Conservation (phyloP, 805 yeast genomes). For the Cephaloascus albidus region DNA sequence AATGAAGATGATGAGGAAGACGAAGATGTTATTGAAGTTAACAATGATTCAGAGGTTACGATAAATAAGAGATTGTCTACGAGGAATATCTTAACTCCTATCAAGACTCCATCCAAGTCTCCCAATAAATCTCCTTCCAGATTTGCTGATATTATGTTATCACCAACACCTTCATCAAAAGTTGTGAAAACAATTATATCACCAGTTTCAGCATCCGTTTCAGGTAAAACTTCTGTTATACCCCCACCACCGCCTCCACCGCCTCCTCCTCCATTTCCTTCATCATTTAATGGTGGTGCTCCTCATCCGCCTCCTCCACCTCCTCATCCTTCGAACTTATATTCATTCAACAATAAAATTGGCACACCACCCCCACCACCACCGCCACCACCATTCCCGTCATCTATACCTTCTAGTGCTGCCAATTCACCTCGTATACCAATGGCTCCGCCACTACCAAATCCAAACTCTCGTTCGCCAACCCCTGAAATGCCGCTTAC, state of each 20-base stretch:
- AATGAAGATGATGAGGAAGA: constrained; percentile 10
- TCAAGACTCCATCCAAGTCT: too few species aligned
- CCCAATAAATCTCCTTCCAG: too few species aligned
- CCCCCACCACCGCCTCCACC: constrained; percentile 19
- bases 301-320: constrained; percentile 23
- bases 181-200: too few species aligned
- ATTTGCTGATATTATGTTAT: too few species aligned
- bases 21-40: constrained; percentile 7
- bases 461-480: constrained; percentile 2
- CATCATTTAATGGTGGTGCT: constrained; percentile 6
- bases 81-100: too few species aligned
- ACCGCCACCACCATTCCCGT: constrained; percentile 4
- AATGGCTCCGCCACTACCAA: constrained; percentile 10
- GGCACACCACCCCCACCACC: constrained; percentile 15
- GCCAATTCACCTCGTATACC: background rate
- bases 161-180: too few species aligned
- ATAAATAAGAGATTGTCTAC: too few species aligned
- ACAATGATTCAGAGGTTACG: too few species aligned
- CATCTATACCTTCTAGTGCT: background rate
- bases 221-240: too few species aligned
- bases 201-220: too few species aligned
- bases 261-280: constrained; percentile 9
- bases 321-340: constrained; percentile 24
- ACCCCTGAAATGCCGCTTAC: constrained; percentile 4
- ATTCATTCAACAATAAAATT: constrained; percentile 5